A percentile compares a stretch with the other conserved stretches of the same genome.
Conservation (phyloP, 257 asterid species). For the Solanum habrochaites region DNA sequence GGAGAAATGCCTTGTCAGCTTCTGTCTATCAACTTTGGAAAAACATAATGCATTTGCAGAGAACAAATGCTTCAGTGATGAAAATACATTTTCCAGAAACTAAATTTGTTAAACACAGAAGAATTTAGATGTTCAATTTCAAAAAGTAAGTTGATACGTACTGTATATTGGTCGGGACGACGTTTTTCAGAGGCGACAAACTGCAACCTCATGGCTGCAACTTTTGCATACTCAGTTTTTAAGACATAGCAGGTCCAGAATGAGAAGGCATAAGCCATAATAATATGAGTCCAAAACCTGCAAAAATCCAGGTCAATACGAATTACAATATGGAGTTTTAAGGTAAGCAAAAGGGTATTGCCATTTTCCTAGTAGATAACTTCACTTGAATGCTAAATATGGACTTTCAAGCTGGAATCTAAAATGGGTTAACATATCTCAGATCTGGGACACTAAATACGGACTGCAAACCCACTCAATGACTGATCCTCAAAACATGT, state of each 20-base stretch:
- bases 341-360: not conserved
- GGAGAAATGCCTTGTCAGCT: not conserved
- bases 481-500: not conserved
- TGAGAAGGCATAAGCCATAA: constrained; percentile 88
- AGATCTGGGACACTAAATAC: not conserved
- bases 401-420: not conserved
- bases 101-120: not conserved
- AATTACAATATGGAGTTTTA: not conserved
- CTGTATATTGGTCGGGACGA: constrained; percentile 94
- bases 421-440: not conserved
- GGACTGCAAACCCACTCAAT: not conserved
- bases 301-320: not conserved
- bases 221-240: constrained; percentile 45
- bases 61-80: not conserved
- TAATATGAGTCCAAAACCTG: constrained; percentile 94
- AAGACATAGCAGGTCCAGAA: constrained; percentile 88
- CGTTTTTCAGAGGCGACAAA: constrained; percentile 83
- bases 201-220: constrained; percentile 74
- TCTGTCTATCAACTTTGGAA: not conserved
- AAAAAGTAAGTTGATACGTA: constrained; percentile 13
- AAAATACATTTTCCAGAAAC: not conserved
- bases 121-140: not conserved
- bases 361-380: not conserved
- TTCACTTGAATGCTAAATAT: not conserved
- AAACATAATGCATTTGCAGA: not conserved